phyloP scores from a whole-genome alignment of 768 basidiomycete species.

The Termitomyces sp. region DNA sequence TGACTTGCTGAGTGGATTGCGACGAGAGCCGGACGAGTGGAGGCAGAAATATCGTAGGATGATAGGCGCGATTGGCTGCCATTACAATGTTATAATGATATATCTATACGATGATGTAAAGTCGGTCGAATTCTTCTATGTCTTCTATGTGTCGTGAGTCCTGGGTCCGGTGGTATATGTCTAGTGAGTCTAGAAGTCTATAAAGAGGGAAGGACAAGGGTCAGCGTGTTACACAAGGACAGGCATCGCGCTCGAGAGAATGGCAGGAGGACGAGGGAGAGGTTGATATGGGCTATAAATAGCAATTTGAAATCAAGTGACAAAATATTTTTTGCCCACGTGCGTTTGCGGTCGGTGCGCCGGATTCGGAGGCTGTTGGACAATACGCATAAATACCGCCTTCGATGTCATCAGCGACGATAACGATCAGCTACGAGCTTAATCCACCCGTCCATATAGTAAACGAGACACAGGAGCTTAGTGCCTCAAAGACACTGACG shows the following conservation, averaged over 20 bases:
- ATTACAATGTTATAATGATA: constrained; percentile 13
- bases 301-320: not conserved
- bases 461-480: constrained; percentile 12
- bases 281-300: constrained; percentile 5
- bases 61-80: constrained; percentile 6
- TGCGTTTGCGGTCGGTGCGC: constrained; percentile 5
- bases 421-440: constrained; percentile 42
- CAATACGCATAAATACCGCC: constrained; percentile 21
- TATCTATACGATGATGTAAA: constrained; percentile 4
- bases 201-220: constrained; percentile 20
- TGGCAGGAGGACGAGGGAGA: not conserved
- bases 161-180: constrained; percentile 1
- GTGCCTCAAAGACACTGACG: constrained; percentile 15
- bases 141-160: constrained; percentile 9
- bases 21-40: constrained; percentile 41
- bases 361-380: constrained; percentile 3
- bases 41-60: constrained; percentile 47
- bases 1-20: constrained; percentile 32
- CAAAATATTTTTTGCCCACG: constrained; percentile 13
- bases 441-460: constrained; percentile 32
- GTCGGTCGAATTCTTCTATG: constrained; percentile 9
- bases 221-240: constrained; percentile 49
- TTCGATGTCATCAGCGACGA: constrained; percentile 17
- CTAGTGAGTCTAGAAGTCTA: constrained; percentile 8
- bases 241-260: constrained; percentile 39